These are phyloP conservation scores for Diplocarpon rosae DNA, from an alignment of 2,329 filamentous ascomycete genomes.

Conservation along the genomic window DNA sequence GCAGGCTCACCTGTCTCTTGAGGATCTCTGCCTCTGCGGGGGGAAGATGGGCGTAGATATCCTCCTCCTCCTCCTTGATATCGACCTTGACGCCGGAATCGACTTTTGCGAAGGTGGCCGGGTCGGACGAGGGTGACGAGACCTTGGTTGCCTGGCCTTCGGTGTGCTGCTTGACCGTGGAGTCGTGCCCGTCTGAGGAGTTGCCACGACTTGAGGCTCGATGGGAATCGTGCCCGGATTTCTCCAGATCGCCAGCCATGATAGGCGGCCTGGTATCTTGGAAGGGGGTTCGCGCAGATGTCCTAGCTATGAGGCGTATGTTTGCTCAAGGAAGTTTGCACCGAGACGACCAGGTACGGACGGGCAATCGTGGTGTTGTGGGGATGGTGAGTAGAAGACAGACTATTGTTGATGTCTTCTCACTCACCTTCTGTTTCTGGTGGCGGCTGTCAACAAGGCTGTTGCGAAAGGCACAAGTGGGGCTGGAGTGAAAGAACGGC, in stretches of 20 bases:
- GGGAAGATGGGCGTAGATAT: constrained; percentile 52
- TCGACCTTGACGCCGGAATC: constrained; percentile 27
- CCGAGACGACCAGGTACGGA: too few relatives aligned
- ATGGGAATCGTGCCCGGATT: constrained; percentile 10
- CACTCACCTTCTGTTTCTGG: too few relatives aligned
- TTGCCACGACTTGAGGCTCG: constrained; percentile 18
- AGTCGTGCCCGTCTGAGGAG: constrained; percentile 9
- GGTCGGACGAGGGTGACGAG: constrained; percentile 46
- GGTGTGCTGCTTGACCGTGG: constrained; percentile 11
- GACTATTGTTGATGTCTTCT: too few relatives aligned
- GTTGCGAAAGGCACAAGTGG: too few relatives aligned
- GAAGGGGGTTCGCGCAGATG: neutral
- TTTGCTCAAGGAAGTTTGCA: too few relatives aligned
- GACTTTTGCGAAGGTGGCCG: constrained; percentile 44
- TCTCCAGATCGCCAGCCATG: constrained; percentile 25
- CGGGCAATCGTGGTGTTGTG: too few relatives aligned
- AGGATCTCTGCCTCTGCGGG: constrained; percentile 55
- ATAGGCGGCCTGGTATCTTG: constrained; percentile 17
- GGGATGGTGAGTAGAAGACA: too few relatives aligned
- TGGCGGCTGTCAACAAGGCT: too few relatives aligned
- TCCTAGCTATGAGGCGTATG: too few relatives aligned
- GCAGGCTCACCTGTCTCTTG: constrained; percentile 55
- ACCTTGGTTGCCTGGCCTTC: constrained; percentile 39
- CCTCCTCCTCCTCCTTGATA: constrained; percentile 37
- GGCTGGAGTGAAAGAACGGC: too few relatives aligned